phyloP scores from a whole-genome alignment of 208 protist species.

The Phytomonas francai region DNA sequence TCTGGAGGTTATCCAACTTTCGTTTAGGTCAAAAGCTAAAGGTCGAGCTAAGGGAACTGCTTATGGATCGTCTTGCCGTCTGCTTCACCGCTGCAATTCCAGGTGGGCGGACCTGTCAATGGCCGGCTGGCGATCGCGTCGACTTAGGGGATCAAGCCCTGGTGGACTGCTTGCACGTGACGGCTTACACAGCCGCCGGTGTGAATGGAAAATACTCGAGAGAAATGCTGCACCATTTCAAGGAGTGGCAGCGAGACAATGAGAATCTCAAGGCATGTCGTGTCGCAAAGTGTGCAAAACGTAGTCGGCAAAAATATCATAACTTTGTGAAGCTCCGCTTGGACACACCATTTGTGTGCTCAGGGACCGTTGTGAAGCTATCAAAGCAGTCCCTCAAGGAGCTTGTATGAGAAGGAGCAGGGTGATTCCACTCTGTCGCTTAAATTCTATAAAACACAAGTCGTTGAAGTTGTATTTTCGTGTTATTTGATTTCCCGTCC shows the following conservation, averaged over 20 bases:
- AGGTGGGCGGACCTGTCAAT: constrained; percentile 6
- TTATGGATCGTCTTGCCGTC: constrained; percentile 63
- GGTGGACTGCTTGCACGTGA: constrained; percentile 52
- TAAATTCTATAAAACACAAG: constrained; percentile 5
- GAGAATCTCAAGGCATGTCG: constrained; percentile 18
- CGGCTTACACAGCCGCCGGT: constrained; percentile 27
- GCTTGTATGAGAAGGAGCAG: not conserved
- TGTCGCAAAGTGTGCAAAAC: constrained; percentile 10
- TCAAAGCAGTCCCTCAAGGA: not conserved
- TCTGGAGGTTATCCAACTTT: constrained; percentile 14
- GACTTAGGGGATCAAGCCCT: constrained; percentile 10
- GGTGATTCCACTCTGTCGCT: not conserved
- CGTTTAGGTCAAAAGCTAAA: constrained; percentile 23
- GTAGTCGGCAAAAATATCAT: constrained; percentile 79
- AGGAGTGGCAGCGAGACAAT: constrained; percentile 46
- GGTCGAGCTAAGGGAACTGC: constrained; percentile 31
- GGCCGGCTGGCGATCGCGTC: constrained; percentile 2
- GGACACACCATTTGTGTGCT: constrained; percentile 9
- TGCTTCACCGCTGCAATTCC: constrained; percentile 30
- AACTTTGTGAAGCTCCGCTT: constrained; percentile 56
- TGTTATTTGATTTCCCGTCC: constrained; percentile 2
- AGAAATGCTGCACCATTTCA: constrained; percentile 45
- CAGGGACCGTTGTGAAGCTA: constrained; percentile 17
- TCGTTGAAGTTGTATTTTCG: not conserved
- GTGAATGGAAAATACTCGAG: constrained; percentile 38